Evolutionary conservation across 768 basidiomycete species (phyloP).

Genomic region (Fistulinella prunicolor): DNA sequence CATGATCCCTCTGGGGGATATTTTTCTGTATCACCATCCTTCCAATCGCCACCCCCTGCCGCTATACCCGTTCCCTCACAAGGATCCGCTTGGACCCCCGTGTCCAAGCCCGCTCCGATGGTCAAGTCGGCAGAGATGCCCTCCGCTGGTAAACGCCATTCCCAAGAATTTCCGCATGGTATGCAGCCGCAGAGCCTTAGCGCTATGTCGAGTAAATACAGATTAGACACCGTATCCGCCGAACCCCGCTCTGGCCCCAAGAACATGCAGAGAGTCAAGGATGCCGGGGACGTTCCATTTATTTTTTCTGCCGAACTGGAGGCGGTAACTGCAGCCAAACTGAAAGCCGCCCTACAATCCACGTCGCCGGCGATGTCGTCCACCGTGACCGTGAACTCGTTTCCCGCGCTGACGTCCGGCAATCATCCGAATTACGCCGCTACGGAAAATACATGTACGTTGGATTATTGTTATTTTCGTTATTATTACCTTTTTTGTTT

Average conservation of each 20-base stretch:
- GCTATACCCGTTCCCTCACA: constrained; percentile 14
- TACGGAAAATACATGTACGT: constrained; percentile 29
- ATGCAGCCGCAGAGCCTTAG: constrained; percentile 19
- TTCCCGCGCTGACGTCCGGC: constrained; percentile 22
- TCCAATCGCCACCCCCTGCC: constrained; percentile 9
- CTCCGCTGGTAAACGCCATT: constrained; percentile 13
- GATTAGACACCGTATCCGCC: constrained; percentile 12
- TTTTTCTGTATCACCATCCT: constrained; percentile 11
- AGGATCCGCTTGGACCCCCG: constrained; percentile 15
- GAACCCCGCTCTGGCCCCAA: constrained; percentile 13
- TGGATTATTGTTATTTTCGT: constrained; percentile 10
- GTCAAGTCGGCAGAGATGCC: constrained; percentile 7
- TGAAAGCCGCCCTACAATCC: constrained; percentile 26
- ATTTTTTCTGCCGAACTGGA: constrained; percentile 32
- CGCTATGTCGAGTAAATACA: constrained; percentile 26
- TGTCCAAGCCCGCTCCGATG: neutral
- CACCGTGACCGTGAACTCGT: constrained; percentile 2
- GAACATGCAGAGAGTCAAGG: constrained; percentile 23
- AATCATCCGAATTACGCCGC: constrained; percentile 12
- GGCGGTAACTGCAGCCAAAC: constrained; percentile 28
- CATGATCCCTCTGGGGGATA: constrained; percentile 16
- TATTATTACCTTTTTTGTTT: neutral
- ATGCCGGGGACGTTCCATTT: constrained; percentile 32
- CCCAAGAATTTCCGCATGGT: constrained; percentile 21
- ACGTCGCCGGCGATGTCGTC: constrained; percentile 8